Percentiles rank a stretch among this genome's conserved stretches.
These are phyloP conservation scores for Cystobasidium sp. DNA, from an alignment of 1,284 basidiomycete genomes.

Conservation along the genomic window DNA sequence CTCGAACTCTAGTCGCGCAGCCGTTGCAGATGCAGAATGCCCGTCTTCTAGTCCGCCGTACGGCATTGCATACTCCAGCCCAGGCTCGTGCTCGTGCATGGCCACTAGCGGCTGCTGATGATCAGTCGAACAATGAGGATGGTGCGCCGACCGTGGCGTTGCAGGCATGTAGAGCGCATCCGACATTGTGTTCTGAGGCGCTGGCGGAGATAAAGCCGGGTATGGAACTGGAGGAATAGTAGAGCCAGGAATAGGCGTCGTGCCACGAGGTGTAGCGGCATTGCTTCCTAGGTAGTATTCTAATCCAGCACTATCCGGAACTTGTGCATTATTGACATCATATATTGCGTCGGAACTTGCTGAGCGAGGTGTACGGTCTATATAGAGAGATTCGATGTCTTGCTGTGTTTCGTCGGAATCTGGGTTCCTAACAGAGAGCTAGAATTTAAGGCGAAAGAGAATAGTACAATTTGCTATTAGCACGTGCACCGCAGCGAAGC, in stretches of 20 bases:
- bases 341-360: constrained; percentile 4
- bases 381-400: constrained; percentile 9
- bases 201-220: background rate
- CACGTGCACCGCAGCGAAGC: too few species aligned
- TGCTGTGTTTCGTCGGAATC: constrained; percentile 37
- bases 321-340: background rate
- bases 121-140: background rate
- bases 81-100: background rate
- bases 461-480: constrained; percentile 2
- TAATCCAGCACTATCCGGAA: constrained; percentile 10
- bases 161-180: background rate
- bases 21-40: background rate
- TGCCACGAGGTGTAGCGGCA: background rate
- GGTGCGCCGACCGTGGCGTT: background rate
- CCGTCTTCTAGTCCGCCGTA: background rate
- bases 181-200: background rate
- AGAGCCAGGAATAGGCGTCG: background rate
- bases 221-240: background rate
- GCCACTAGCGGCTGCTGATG: background rate
- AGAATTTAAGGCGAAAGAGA: background rate
- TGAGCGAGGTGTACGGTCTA: background rate
- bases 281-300: constrained; percentile 24
- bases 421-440: constrained; percentile 39
- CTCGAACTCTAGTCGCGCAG: background rate
- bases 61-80: background rate